Base-by-base conservation (phyloP, 768 basidiomycete species). In the Lactifluus echinatus region DNA sequence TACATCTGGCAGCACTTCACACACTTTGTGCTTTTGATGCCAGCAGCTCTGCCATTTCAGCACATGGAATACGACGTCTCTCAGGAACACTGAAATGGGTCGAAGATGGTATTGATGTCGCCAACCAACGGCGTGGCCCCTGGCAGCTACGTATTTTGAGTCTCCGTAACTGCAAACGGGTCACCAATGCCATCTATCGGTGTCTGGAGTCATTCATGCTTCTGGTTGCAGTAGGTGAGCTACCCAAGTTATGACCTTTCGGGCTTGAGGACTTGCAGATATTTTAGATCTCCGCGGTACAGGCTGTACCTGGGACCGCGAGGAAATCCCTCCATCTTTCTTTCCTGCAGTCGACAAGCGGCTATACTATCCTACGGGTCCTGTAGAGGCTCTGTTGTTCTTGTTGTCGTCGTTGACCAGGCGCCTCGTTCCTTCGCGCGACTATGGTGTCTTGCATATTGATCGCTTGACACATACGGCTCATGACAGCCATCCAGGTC, bases 21-120 rank as follows among this genome's bases (percentile, higher is more conserved):
- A 72, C 74, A 6, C 72, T 90, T 19, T 65, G 70, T 40, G 88
- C 83, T 0, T 71, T 90, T n/a, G 87, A 90, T 66, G 76, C 79
- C 21, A 82, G 81, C 47, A 70, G 67, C 10, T 84, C 83, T 1
- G 24, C 59, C 2, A 62, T 90, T 36, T 78, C 79, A 3, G 63
- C 77, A 2, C 75, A 77, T 61, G 84, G 80, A 12, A 66, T 88
- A 48, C 74, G 72, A 33, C 66, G 72, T 5, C 75, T 91, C 11
- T 69, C 80, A 0, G 74, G 77, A 21, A 78, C 77, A 2, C 69
- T 86, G 14, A 67, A 67, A 2, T 71, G 68, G 66, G 63, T 68
- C 29, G 67, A 74, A 28, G 69, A 70, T n/a, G 66, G 68, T 2
- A 60, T 65, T n/a, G 45, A 45, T 6, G 43, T n/a, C n/a, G 44